These are phyloP conservation scores for Coemansia sp. DNA, from an alignment of 192 early-diverging fungal species.

Conservation along the genomic window DNA sequence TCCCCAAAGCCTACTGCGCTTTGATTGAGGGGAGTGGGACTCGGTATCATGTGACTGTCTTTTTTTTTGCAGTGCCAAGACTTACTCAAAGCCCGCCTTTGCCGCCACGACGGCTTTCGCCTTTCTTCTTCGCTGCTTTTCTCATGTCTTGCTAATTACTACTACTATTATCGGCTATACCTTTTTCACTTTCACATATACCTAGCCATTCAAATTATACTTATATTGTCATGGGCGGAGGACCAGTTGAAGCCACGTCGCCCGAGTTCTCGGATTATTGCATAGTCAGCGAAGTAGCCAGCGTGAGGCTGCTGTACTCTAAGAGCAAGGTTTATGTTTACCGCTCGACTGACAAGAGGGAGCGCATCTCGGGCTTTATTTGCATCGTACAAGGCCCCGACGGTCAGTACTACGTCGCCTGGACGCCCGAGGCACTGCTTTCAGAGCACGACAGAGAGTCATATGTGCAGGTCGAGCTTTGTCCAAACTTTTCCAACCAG, in stretches of 20 bases:
- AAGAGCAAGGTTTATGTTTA: slow-evolving; percentile 76
- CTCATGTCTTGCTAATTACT: background rate
- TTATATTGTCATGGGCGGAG: slow-evolving; percentile 42
- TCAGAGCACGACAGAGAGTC: slow-evolving; percentile 63
- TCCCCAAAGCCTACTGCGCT: slow-evolving; percentile 5
- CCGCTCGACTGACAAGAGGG: slow-evolving; percentile 61
- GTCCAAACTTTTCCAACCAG: slow-evolving; percentile 47
- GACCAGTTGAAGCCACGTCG: slow-evolving; percentile 45
- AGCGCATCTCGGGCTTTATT: slow-evolving; percentile 70
- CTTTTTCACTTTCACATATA: background rate
- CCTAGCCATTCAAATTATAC: background rate
- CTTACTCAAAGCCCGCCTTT: slow-evolving; percentile 11
- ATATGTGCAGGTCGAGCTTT: slow-evolving; percentile 63
- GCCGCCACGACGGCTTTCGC: background rate
- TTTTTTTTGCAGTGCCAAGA: slow-evolving; percentile 17
- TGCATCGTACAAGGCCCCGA: slow-evolving; percentile 65
- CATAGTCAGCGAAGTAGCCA: slow-evolving; percentile 52
- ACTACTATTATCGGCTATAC: background rate
- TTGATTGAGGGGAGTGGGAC: slow-evolving; percentile 3
- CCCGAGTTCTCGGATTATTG: slow-evolving; percentile 56
- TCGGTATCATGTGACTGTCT: background rate
- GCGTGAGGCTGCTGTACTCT: slow-evolving; percentile 63
- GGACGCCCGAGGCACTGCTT: slow-evolving; percentile 71
- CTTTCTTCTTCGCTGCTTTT: background rate
- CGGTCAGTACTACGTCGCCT: slow-evolving; percentile 66